Evolutionary conservation across 2,329 filamentous ascomycete species (phyloP).

Genomic region (Trichoderma oligosporum): DNA sequence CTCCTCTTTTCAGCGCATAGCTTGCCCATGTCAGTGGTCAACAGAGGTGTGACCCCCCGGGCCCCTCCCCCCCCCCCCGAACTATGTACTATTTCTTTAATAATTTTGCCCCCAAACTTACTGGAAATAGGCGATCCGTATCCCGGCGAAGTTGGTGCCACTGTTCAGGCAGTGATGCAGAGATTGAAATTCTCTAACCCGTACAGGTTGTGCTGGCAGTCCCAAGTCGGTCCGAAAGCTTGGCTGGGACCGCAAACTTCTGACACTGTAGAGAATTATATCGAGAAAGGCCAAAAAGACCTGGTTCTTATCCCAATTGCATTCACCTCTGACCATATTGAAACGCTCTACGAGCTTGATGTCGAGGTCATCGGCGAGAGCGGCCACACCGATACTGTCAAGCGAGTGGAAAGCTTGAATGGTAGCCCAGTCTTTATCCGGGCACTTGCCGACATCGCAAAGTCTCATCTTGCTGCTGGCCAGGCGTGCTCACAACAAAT

Average conservation of each 20-base stretch:
- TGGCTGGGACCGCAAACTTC: slow-evolving; percentile 95
- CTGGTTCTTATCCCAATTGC: slow-evolving; percentile 90
- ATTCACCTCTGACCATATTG: slow-evolving; percentile 98
- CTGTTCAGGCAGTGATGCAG: slow-evolving; percentile 95
- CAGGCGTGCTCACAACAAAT: slow-evolving; percentile 73
- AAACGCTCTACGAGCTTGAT: slow-evolving; percentile 92
- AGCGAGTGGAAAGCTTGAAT: slow-evolving; percentile 88
- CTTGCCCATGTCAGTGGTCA: slow-evolving; percentile 94
- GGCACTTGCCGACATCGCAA: slow-evolving; percentile 82
- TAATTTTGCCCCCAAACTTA: neutral
- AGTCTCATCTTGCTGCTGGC: slow-evolving; percentile 69
- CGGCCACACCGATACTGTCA: slow-evolving; percentile 72
- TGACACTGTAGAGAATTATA: slow-evolving; percentile 80
- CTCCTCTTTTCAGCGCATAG: slow-evolving; percentile 94
- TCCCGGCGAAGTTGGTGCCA: slow-evolving; percentile 90
- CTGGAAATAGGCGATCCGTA: slow-evolving; percentile 72
- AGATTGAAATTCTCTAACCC: slow-evolving; percentile 82
- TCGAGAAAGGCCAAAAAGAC: slow-evolving; percentile 87
- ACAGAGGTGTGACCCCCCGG: slow-evolving; percentile 58
- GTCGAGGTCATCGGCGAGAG: slow-evolving; percentile 90
- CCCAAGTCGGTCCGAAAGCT: slow-evolving; percentile 89
- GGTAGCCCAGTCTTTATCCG: slow-evolving; percentile 86
- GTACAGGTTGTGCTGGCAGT: slow-evolving; percentile 95
- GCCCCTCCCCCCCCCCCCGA: too few relatives aligned
- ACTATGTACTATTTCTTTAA: too few relatives aligned